Evolutionary conservation across 768 basidiomycete genomes (phyloP).

Genomic region (Phanerochaete sordida): DNA sequence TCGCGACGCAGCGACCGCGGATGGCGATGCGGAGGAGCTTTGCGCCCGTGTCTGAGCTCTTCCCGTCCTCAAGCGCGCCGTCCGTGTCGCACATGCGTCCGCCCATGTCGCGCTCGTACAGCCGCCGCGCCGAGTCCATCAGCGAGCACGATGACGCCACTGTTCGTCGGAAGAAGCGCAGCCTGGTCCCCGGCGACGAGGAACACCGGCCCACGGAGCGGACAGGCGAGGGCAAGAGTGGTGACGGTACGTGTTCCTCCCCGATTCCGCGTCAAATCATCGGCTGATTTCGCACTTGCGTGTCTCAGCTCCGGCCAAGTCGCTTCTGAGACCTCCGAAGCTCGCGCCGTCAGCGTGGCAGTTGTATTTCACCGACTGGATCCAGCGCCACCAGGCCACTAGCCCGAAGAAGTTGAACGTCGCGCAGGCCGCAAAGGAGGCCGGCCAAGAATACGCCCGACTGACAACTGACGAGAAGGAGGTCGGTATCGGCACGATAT

Average conservation of each 20-base stretch:
- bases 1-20: slow-evolving; percentile 37
- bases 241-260: slow-evolving; percentile 3
- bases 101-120: slow-evolving; percentile 56
- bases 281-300: slow-evolving; percentile 27
- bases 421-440: slow-evolving; percentile 93
- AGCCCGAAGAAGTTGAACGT: slow-evolving; percentile 88
- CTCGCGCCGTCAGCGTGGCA: slow-evolving; percentile 95
- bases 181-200: slow-evolving; percentile 24
- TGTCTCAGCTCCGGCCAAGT: slow-evolving; percentile 61
- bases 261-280: slow-evolving; percentile 13
- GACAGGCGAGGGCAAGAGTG: slow-evolving; percentile 14
- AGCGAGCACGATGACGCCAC: slow-evolving; percentile 64
- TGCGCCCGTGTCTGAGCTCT: slow-evolving; percentile 49
- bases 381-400: slow-evolving; percentile 78
- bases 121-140: slow-evolving; percentile 63
- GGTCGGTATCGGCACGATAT: slow-evolving; percentile 40
- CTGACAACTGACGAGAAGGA: slow-evolving; percentile 80
- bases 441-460: slow-evolving; percentile 84
- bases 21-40: slow-evolving; percentile 38
- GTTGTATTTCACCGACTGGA: slow-evolving; percentile 94
- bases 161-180: slow-evolving; percentile 57
- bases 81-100: slow-evolving; percentile 45
- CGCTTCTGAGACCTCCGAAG: slow-evolving; percentile 81
- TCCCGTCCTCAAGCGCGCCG: slow-evolving; percentile 73
- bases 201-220: slow-evolving; percentile 16